Evolutionary conservation across 2,329 filamentous ascomycete species (phyloP).

Genomic region (Phoma herbarum): DNA sequence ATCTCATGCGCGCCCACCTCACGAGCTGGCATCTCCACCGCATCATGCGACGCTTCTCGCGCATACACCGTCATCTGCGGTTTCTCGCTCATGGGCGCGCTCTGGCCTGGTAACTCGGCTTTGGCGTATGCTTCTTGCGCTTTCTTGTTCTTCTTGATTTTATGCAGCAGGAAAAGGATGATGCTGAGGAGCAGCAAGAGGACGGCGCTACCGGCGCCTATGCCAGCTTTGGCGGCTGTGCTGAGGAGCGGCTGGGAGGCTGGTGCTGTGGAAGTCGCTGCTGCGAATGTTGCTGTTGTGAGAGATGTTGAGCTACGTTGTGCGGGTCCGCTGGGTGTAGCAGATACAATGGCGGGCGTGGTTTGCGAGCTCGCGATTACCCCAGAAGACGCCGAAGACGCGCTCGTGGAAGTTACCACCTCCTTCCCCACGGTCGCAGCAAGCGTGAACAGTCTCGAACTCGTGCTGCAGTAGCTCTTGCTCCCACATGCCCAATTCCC

Average conservation of each 20-base stretch:
- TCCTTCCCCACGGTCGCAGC: background rate
- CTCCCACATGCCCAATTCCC: slow-evolving; percentile 17
- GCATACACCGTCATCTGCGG: background rate
- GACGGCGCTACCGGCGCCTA: background rate
- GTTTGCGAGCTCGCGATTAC: no score
- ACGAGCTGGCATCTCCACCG: slow-evolving; percentile 4
- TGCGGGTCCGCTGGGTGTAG: background rate
- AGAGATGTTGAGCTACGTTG: background rate
- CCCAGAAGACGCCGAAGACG: background rate
- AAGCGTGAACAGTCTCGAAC: background rate
- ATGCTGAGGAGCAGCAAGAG: background rate
- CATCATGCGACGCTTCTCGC: background rate
- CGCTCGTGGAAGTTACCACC: background rate
- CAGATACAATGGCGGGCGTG: background rate
- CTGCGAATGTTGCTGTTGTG: background rate
- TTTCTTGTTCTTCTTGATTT: background rate
- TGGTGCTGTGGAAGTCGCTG: background rate
- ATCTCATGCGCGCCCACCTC: background rate
- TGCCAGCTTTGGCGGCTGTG: background rate
- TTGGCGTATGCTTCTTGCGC: background rate
- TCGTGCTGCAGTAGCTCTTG: background rate
- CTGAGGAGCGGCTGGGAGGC: background rate
- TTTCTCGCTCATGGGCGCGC: background rate
- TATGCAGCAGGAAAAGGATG: background rate
- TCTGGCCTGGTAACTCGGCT: slow-evolving; percentile 1